These are phyloP conservation scores for Apiotrichum montevideense DNA, from an alignment of 1,284 basidiomycete species.

Conservation along the genomic window DNA sequence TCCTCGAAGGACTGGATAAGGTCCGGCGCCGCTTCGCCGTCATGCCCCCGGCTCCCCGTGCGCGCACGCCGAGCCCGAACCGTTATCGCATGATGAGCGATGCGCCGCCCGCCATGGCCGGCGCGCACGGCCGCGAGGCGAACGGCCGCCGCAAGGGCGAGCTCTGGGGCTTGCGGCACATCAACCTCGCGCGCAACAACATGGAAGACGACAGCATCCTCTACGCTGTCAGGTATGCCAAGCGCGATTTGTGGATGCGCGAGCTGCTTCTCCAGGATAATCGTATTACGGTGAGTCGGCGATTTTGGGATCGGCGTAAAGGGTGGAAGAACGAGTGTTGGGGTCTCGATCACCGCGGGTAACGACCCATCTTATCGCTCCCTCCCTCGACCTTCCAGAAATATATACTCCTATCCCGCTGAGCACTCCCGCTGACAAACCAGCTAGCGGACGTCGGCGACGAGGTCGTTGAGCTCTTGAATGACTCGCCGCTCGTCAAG, in stretches of 20 bases:
- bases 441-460: conserved; percentile 7
- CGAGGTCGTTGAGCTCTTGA: conserved; percentile 19
- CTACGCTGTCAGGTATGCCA: conserved; percentile 9
- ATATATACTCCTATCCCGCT: too few relatives aligned
- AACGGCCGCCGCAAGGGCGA: neutral
- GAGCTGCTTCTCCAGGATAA: conserved; percentile 34
- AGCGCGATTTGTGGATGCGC: conserved; percentile 28
- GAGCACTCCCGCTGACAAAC: neutral
- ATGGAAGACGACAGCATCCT: conserved; percentile 13
- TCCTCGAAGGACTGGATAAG: conserved; percentile 30
- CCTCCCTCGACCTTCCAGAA: neutral
- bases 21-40: conserved; percentile 17
- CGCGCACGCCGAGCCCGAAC: conserved; percentile 2
- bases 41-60: neutral
- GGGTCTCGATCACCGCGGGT: neutral
- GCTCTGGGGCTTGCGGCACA: conserved; percentile 34
- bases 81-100: neutral
- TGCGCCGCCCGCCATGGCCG: conserved; percentile 14
- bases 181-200: conserved; percentile 33
- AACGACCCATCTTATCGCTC: neutral
- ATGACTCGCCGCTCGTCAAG: conserved; percentile 24
- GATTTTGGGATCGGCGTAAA: too few relatives aligned
- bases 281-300: conserved; percentile 26
- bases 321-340: too few relatives aligned
- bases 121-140: neutral